Base-by-base conservation (phyloP, 805 yeast genomes). In the Cyberlindnera samutprakarnensis region DNA sequence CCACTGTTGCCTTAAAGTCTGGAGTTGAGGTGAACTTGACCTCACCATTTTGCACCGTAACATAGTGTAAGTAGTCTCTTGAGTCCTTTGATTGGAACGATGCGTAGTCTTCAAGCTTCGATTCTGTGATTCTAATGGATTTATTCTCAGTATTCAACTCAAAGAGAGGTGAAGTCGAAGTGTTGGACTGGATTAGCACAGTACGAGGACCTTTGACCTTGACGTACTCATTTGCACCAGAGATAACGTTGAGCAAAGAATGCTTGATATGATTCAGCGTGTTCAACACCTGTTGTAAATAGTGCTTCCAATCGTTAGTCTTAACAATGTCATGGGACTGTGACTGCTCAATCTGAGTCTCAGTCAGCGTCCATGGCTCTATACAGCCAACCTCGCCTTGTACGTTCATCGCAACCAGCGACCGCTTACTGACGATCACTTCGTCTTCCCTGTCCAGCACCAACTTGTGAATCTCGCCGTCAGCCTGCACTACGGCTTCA, bases 401-500 rank as follows among this genome's bases (percentile, higher is more conserved):
- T 5, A 74, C 64, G 7, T 73, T 68, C 2, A 70, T 38, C 0
- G 71, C 81, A 27, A 76, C 54, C 30, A 76, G 46, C 36, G 68
- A 65, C 10, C 59, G 50, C 29, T 56, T 62, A 37, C 62, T 68
- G 16, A 76, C 61, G 19, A 71, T 51, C 5, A 73, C 51, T 25
- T 68, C 68, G 40, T 76, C 82, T 15, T 51, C 64, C 13, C 57
- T 63, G 4, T 44, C 55, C 16, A 76, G 49, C 20, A 57, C 57
- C 12, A 74, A 53, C 37, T 62, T 65, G 48, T 72, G 73, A 15
- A 76, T 51, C 10, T 70, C 61, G 0, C 83, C 82, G 16, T 59
- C 56, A 1, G 80, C 82, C 12, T 63, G 68, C 12, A 77, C 41
- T 1, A 75, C 74, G 3, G 62, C 62, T 31, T 62, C 66, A 0